Evolutionary conservation across 192 early-diverging fungal species (phyloP), one percentile per base, ranked within the genome.

Genomic region (Coemansia sp.): DNA sequence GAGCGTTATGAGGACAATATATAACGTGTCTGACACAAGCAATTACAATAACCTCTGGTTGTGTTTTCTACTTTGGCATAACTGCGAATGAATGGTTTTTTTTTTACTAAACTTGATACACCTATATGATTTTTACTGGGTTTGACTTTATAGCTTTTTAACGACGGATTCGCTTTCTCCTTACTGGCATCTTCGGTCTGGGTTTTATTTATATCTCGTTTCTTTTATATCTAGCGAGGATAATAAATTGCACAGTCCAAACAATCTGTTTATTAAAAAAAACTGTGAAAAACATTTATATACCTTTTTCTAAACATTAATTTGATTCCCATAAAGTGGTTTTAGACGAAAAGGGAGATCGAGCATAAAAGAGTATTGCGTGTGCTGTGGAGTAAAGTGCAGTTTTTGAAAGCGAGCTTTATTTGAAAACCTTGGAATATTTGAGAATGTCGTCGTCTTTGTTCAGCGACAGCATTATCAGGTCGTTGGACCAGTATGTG

Each of bases 391-490:
- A 25, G 22, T 25, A 25, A 25, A 25, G 22, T 25, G 22, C 22
- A 25, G 0, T 25, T 25, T 25, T 25, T 25, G 22, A 25, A 25
- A 25, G 22, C 22, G 22, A 25, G 22, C 22, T 25, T 25, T 25
- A 25, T 25, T 25, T 25, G 22, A 25, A 25, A 25, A 25, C 22
- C 22, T 25, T 25, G 22, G 22, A 25, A 25, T 45, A 45, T 45
- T 45, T 45, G 10, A 45, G 17, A 3, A 45, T 16, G 3, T 0
- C 17, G 42, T 3, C 42, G 14, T 16, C 38, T 38, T 56, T 60
- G 18, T 68, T 67, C 30, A 73, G 58, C 51, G 67, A 66, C 5
- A 59, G 56, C 51, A 64, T 80, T n/a, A 1, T 16, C 0, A 8
- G 30, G 0, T 55, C 64, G 22, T 1, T 72, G 1, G 48, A 40